Evolutionary conservation across 108 stramenopile species (phyloP).

Genomic region (Nannochloropsis salina): DNA sequence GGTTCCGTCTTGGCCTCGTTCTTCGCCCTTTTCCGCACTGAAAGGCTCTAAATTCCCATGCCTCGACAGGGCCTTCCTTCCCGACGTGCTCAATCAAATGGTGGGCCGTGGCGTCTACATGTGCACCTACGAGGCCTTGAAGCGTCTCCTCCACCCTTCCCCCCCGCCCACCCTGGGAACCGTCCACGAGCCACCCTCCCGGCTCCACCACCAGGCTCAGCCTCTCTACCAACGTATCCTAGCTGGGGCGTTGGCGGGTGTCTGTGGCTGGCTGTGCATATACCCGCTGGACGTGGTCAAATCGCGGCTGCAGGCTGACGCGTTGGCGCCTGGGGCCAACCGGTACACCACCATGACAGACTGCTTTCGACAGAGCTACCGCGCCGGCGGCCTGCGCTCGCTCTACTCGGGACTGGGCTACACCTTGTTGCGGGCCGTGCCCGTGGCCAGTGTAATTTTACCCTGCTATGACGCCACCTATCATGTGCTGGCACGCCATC

Average conservation of each 20-base stretch:
- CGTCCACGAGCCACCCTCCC: no score
- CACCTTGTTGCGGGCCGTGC: slow-evolving; percentile 5
- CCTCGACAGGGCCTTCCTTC: not conserved
- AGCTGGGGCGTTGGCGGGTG: not conserved
- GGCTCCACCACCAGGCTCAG: not conserved
- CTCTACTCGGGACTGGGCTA: not conserved
- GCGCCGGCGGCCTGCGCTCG: not conserved
- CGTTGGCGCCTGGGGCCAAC: not conserved
- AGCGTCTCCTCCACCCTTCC: not conserved
- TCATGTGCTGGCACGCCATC: not conserved
- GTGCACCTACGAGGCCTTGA: not conserved
- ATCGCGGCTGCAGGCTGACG: not conserved
- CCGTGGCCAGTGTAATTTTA: not conserved
- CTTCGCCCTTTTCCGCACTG: not conserved
- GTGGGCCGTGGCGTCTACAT: not conserved
- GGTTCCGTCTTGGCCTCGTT: not conserved
- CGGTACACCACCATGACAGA: not conserved
- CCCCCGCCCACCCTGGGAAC: not conserved
- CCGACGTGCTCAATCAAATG: not conserved
- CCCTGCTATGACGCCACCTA: not conserved
- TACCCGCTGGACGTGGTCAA: not conserved
- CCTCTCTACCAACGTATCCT: slow-evolving; percentile 3
- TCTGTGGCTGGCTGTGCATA: slow-evolving; percentile 6
- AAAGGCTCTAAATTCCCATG: not conserved
- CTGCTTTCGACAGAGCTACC: not conserved